A percentile compares a stretch with the other conserved stretches of the same genome.
Evolutionary conservation across 2,329 filamentous ascomycete genomes (phyloP).

Genomic region (Penicillium glabrum): DNA sequence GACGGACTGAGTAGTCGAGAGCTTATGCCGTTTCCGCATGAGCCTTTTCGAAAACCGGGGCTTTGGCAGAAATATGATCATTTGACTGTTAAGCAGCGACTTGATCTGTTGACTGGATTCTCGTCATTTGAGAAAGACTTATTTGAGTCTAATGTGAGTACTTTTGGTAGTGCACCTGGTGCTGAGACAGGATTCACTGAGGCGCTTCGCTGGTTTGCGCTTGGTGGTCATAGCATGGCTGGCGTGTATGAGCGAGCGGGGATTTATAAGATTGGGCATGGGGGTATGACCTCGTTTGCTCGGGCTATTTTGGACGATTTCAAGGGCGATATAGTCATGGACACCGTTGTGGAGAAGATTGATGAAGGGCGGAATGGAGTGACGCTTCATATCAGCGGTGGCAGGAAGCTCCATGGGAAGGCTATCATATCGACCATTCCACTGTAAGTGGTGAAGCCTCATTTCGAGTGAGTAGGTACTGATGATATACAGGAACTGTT

Average conservation of each 20-base stretch:
- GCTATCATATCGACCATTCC: neutral
- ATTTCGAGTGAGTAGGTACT: neutral
- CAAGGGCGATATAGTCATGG: conserved; percentile 8
- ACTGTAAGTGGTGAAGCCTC: neutral
- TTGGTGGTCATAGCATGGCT: conserved; percentile 26
- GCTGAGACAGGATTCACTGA: conserved; percentile 27
- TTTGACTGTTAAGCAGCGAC: conserved; percentile 29
- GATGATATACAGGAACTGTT: neutral
- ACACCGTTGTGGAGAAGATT: neutral
- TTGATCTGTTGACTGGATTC: conserved; percentile 26
- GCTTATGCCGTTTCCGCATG: conserved; percentile 40
- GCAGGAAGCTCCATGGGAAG: neutral
- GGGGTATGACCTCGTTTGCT: conserved; percentile 23
- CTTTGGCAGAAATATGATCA: conserved; percentile 30
- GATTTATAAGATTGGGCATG: conserved; percentile 27
- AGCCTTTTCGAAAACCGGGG: conserved; percentile 27
- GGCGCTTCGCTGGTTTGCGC: conserved; percentile 30
- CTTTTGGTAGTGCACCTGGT: conserved; percentile 12
- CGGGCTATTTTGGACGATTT: conserved; percentile 10
- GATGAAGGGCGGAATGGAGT: neutral
- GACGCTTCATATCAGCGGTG: too few relatives aligned
- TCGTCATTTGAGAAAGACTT: conserved; percentile 19
- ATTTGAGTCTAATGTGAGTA: conserved; percentile 21
- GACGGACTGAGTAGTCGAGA: conserved; percentile 29
- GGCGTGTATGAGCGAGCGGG: conserved; percentile 21